Conservation (phyloP, 116 monocot species). For the Iris pallida region DNA sequence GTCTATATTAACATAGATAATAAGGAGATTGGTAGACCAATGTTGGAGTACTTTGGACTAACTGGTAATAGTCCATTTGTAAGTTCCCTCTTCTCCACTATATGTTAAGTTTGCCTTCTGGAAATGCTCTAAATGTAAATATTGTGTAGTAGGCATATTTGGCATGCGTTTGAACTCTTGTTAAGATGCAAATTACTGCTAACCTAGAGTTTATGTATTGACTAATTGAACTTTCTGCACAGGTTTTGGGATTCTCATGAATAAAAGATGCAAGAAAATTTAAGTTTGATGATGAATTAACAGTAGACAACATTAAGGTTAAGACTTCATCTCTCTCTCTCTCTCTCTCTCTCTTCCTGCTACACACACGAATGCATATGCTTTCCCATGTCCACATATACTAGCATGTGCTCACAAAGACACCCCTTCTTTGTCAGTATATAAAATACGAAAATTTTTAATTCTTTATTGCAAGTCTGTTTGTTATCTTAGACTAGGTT, state of each 20-base stretch:
- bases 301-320: constrained; percentile 57
- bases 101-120: too few relatives aligned
- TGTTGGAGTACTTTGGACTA: constrained; percentile 73
- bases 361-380: too few relatives aligned
- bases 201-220: too few relatives aligned
- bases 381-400: too few relatives aligned
- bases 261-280: constrained; percentile 77
- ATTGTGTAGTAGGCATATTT: not conserved
- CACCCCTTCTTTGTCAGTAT: too few relatives aligned
- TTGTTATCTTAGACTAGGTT: too few relatives aligned
- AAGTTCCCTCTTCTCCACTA: too few relatives aligned
- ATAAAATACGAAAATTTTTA: too few relatives aligned
- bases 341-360: not conserved
- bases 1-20: constrained; percentile 70
- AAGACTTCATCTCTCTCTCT: not conserved
- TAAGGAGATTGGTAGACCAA: constrained; percentile 66
- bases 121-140: not conserved
- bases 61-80: constrained; percentile 45
- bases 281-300: constrained; percentile 58
- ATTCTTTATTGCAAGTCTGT: too few relatives aligned
- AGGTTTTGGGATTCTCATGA: constrained; percentile 78
- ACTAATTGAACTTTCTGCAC: constrained; percentile 10
- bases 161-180: not conserved
- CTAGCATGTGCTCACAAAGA: too few relatives aligned
- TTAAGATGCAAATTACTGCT: too few relatives aligned